phyloP scores from a whole-genome alignment of 108 stramenopile genomes.

The Cyclotella sp. region DNA sequence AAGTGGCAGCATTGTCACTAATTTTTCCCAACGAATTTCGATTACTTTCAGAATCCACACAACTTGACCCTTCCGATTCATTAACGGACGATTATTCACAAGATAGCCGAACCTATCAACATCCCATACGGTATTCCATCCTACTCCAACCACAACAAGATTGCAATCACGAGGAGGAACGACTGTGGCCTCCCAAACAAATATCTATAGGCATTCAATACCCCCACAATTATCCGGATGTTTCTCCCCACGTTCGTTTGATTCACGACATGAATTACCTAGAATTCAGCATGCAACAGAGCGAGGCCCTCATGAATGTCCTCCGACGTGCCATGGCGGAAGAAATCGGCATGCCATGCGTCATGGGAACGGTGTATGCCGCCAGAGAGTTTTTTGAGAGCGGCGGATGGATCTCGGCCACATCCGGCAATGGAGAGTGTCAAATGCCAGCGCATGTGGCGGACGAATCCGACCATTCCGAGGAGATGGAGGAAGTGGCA shows the following conservation, averaged over 20 bases:
- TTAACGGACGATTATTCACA: conserved; percentile 25
- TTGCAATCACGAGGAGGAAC: conserved; percentile 17
- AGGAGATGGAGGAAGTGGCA: neutral
- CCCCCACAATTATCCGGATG: conserved; percentile 72
- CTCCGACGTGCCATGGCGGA: conserved; percentile 45
- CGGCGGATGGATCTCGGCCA: conserved; percentile 19
- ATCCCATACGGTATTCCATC: conserved; percentile 75
- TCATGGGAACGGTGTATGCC: conserved; percentile 72
- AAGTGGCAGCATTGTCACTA: conserved; percentile 69
- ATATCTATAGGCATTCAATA: conserved; percentile 56
- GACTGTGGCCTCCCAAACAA: conserved; percentile 70
- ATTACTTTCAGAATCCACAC: conserved; percentile 47
- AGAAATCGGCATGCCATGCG: conserved; percentile 78
- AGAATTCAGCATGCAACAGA: conserved; percentile 59
- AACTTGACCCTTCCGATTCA: conserved; percentile 19
- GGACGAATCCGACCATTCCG: conserved; percentile 8
- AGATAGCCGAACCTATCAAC: conserved; percentile 37
- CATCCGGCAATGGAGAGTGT: neutral
- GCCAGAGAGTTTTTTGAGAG: conserved; percentile 76
- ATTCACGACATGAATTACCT: conserved; percentile 75
- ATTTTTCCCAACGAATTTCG: conserved; percentile 78
- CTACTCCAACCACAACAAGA: conserved; percentile 51
- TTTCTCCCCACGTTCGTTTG: conserved; percentile 53
- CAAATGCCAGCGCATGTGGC: neutral
- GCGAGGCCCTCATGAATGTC: conserved; percentile 44